Evolutionary conservation across 2,329 filamentous ascomycete genomes (phyloP), one percentile per base, ranked within the genome.

Genomic region (Ceratocystis cubensis): DNA sequence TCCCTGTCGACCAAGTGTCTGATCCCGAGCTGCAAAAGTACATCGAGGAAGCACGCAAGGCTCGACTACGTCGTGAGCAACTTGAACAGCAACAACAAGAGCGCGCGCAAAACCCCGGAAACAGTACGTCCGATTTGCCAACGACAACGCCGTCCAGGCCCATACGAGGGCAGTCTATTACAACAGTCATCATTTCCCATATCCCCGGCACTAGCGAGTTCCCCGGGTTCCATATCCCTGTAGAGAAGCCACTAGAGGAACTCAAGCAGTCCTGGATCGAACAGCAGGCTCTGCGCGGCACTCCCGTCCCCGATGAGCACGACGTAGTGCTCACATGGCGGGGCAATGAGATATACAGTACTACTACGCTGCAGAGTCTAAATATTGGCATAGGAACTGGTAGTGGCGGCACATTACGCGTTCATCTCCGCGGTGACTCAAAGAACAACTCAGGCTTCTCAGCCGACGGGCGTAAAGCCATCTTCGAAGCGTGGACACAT

Each of bases 321-420:
- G 77, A 79, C 0, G 77, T 95, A 20, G 88, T 94, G 71, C 80
- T 97, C 66, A 94, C 89, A 0, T 96, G 89, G 87, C 86, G 86
- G 69, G 82, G 84, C 30, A 84, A 83, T 67, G 83, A 84, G 68
- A 76, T 96, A 2, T 96, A 88, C 73, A 84, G 88, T 70, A 82
- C 83, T n/a, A 89, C 88, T 4, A 92, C 87, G 1, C 86, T 89
- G 67, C 80, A 80, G 65, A 85, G 82, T 61, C 76, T 96, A 5
- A 85, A 86, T 5, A 81, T 94, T 59, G 73, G 76, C 28, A 8
- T 8, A 7, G 76, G 78, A 0, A 74, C 76, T 10, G 57, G 63
- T 20, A 46, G 56, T 17, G 50, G 65, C 8, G 72, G 69, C 5
- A 71, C 72, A 13, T 74, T 80, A 4, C 80, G 28, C 6, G 17